phyloP scores from a whole-genome alignment of 2,329 filamentous ascomycete genomes.

The Chaetothyriales sp. region DNA sequence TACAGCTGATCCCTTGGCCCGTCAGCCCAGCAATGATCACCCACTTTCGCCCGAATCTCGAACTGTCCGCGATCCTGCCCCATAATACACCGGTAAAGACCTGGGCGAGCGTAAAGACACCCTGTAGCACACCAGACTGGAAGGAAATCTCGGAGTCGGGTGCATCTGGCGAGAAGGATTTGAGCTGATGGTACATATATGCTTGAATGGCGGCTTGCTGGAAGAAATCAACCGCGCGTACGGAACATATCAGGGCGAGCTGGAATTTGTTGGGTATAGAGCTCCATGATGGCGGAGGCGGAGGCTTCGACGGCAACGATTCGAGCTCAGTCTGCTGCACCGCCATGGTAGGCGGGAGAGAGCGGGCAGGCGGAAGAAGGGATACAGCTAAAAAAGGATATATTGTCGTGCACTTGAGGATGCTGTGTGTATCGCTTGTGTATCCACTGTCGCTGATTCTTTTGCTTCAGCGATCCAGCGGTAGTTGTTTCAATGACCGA shows the following conservation, averaged over 20 bases:
- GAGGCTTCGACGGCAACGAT: constrained; percentile 3
- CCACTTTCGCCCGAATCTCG: constrained; percentile 50
- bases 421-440: not conserved
- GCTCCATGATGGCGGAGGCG: constrained; percentile 43
- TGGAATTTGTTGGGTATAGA: constrained; percentile 58
- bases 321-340: constrained; percentile 4
- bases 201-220: constrained; percentile 57
- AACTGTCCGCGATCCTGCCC: constrained; percentile 43
- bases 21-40: constrained; percentile 62
- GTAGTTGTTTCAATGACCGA: too few species aligned
- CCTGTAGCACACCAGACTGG: constrained; percentile 58
- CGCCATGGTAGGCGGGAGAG: constrained; percentile 1
- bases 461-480: too few species aligned
- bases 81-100: constrained; percentile 63
- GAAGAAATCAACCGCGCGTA: constrained; percentile 64
- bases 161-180: constrained; percentile 47
- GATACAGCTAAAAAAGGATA: constrained; percentile 1
- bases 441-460: not conserved
- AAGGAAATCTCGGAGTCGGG: constrained; percentile 47
- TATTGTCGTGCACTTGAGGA: constrained; percentile 3
- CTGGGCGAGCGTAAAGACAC: constrained; percentile 60
- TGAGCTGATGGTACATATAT: constrained; percentile 68
- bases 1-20: constrained; percentile 51
- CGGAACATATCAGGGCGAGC: constrained; percentile 55
- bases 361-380: not conserved